Base-by-base conservation (phyloP, 2,329 filamentous ascomycete genomes). In the Macroventuria anomochaeta region DNA sequence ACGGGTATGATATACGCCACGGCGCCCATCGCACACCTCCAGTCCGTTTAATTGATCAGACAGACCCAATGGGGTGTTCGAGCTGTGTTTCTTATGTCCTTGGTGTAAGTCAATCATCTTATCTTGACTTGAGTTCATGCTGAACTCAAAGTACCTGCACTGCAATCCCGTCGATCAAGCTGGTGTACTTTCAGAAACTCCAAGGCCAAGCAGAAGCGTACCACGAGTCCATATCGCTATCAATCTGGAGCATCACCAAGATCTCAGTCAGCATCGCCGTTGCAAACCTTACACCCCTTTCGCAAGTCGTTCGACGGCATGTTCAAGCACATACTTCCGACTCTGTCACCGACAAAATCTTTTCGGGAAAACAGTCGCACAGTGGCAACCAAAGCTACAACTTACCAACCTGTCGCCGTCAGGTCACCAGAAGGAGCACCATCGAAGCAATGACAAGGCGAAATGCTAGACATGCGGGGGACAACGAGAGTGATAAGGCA, bases 181-280 rank as follows among this genome's bases (percentile, higher is more conserved):
- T 39, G 23, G 18, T 23, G 18, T 39, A 23, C 6, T 39, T 39
- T 17, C 36, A 39, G n/a, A 23, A 23, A 7, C 23, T 39, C 6
- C 34, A 39, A 39, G 20, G 23, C n/a, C 36, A 39, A 18, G n/a
- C 20, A n/a, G 39, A 42, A 21, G 15, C 17, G 7, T 42, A 31
- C 25, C 31, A 31, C 17, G 25, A 42, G 15, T 42, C 34, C 15
- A 23, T 41, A 4, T 28, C 21, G 7, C 15, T 48, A 12, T 37
- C 32, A 7, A 48, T 48, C 36, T 48, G 46, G 23, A 31, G 23
- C 11, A 31, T 52, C 32, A 56, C 54, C 29, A 56, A 61, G 40
- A 50, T 61, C 23, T 56, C 50, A n/a, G 41, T 61, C 29, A 55
- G 56, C 13, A 57, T 63, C 26, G 46, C 59, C 29, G 39, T 58